Conservation (phyloP, 179 eudicot species). For the Drosera spatulata region DNA sequence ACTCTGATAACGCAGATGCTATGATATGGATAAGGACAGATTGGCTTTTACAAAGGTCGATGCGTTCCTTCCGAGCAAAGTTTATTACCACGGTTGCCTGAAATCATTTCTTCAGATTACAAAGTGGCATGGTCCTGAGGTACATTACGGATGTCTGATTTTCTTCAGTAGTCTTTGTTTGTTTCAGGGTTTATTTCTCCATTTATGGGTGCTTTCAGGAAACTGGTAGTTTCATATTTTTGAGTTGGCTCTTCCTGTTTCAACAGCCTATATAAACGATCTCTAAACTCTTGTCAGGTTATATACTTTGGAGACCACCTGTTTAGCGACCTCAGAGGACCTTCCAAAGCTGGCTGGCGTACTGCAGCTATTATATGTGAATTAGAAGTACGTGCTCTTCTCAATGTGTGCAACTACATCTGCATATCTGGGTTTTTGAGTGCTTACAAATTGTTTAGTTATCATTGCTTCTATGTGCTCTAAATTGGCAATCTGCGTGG, state of each 20-base stretch:
- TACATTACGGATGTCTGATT: slow-evolving; percentile 6
- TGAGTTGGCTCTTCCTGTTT: too few relatives aligned
- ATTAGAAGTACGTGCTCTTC: slow-evolving; percentile 50
- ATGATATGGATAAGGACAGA: slow-evolving; percentile 75
- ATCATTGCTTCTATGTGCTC: too few relatives aligned
- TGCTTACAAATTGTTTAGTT: too few relatives aligned
- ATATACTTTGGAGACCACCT: slow-evolving; percentile 99
- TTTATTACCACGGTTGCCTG: slow-evolving; percentile 96
- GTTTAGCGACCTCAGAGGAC: slow-evolving; percentile 95
- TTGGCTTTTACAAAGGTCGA: slow-evolving; percentile 92
- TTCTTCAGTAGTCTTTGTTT: too few relatives aligned
- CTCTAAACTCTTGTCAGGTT: slow-evolving; percentile 35
- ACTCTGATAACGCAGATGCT: slow-evolving; percentile 38
- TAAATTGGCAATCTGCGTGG: too few relatives aligned
- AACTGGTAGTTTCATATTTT: too few relatives aligned
- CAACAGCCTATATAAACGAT: too few relatives aligned
- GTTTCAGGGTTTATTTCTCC: too few relatives aligned
- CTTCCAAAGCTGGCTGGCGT: slow-evolving; percentile 97
- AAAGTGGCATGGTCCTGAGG: slow-evolving; percentile 99
- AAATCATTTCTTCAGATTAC: slow-evolving; percentile 86
- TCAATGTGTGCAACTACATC: neutral
- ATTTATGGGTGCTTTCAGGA: too few relatives aligned
- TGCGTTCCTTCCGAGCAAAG: slow-evolving; percentile 61
- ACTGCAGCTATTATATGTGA: slow-evolving; percentile 97
- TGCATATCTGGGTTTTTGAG: slow-evolving; percentile 6